A percentile compares a stretch with the other conserved stretches of the same genome.
These are phyloP conservation scores for Trichophyton verrucosum DNA, from an alignment of 2,329 filamentous ascomycete species.

Conservation along the genomic window DNA sequence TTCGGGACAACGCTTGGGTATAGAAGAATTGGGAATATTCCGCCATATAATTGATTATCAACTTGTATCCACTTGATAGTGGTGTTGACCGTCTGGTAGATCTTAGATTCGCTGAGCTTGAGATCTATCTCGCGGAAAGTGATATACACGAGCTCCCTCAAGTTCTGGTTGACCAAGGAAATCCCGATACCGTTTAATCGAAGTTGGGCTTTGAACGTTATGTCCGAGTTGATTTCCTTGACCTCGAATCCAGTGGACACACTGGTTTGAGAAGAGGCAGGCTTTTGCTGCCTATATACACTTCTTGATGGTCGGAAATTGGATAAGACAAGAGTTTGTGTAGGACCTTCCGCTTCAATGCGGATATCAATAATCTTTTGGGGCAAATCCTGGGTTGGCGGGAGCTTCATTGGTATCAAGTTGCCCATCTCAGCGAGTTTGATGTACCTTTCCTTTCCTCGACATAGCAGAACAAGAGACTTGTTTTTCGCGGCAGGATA, in stretches of 20 bases:
- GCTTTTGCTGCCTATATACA: constrained; percentile 60
- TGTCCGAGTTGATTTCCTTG: constrained; percentile 76
- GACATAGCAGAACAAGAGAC: constrained; percentile 71
- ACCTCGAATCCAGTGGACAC: constrained; percentile 71
- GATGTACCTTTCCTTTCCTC: constrained; percentile 74
- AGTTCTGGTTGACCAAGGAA: constrained; percentile 81
- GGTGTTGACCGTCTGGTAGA: constrained; percentile 83
- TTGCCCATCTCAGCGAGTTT: constrained; percentile 96
- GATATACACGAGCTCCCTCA: constrained; percentile 85
- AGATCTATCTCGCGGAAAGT: constrained; percentile 85
- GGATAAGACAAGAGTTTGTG: constrained; percentile 83
- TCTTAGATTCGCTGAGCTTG: constrained; percentile 80
- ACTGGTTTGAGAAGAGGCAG: constrained; percentile 45
- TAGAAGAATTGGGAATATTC: constrained; percentile 92
- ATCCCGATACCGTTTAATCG: constrained; percentile 83
- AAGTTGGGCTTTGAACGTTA: constrained; percentile 80
- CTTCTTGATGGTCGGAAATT: constrained; percentile 91
- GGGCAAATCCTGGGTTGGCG: constrained; percentile 47
- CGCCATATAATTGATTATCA: constrained; percentile 95
- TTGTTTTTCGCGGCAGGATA: constrained; percentile 96
- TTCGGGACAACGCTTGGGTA: constrained; percentile 98
- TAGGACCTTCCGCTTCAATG: constrained; percentile 87
- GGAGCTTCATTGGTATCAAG: constrained; percentile 82
- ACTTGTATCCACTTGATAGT: constrained; percentile 98
- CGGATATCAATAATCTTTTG: constrained; percentile 92